Evolutionary conservation across 176 grass and related monocot species (phyloP).

Genomic region (Eleusine coracana): DNA sequence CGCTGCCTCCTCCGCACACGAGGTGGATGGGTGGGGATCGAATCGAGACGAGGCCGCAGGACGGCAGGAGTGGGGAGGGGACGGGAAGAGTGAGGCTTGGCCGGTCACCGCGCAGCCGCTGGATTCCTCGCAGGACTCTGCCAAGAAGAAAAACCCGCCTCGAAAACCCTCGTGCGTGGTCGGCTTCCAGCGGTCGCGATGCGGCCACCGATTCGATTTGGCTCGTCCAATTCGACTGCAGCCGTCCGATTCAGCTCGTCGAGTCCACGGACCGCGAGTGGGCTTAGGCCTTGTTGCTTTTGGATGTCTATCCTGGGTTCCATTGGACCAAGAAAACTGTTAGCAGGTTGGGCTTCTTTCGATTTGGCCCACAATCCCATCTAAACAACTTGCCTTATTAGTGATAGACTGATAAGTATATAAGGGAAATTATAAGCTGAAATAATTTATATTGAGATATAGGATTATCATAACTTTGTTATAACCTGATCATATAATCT

Average conservation of each 20-base stretch:
- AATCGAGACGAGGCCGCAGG: slow-evolving; percentile 13
- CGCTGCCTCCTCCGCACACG: background rate
- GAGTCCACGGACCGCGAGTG: background rate
- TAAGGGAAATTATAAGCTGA: too few species aligned
- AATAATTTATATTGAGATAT: too few species aligned
- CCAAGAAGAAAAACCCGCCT: slow-evolving; percentile 22
- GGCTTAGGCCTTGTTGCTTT: background rate
- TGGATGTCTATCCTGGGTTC: background rate
- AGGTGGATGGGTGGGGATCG: background rate
- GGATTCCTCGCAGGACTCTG: background rate
- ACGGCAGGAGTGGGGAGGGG: background rate
- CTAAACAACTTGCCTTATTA: too few species aligned
- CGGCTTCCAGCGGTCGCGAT: slow-evolving; percentile 24
- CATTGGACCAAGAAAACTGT: too few species aligned
- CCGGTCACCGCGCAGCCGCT: background rate
- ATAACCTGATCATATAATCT: too few species aligned
- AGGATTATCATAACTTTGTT: too few species aligned
- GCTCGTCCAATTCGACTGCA: too few species aligned
- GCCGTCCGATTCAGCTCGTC: slow-evolving; percentile 31
- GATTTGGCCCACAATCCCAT: too few species aligned
- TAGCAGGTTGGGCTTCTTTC: too few species aligned
- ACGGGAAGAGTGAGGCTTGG: background rate
- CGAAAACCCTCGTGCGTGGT: slow-evolving; percentile 17
- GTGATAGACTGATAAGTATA: too few species aligned
- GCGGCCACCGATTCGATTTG: background rate